Base-by-base conservation (phyloP, 192 early-diverging fungal genomes). In the Coemansia sp. region DNA sequence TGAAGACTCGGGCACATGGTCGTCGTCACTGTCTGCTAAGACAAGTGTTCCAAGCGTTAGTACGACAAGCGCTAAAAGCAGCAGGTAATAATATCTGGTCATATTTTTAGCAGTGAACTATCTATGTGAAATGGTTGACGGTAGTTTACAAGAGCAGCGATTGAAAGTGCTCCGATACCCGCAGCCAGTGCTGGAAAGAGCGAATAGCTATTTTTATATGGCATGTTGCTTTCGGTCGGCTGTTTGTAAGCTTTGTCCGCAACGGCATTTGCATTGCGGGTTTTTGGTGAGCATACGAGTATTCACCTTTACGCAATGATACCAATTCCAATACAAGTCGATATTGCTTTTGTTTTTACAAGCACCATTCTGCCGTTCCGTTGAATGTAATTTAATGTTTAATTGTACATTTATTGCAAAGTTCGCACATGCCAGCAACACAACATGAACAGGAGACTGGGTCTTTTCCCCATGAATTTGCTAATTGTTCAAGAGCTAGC, bases 11-110 rank as follows among this genome's bases (percentile, higher is more conserved):
- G 52, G 30, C 27, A n/a, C 17, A 54, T 54, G 7, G 30, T 33
- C 23, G 29, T 33, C 52, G 20, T 33, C 52, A 17, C 6, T 54
- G 28, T 25, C 23, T 54, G 52, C 52, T 17, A 33, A 30, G 52
- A 54, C 52, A 54, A 54, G 30, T 31, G 52, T 9, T 2, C 52
- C 30, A 20, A 54, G 52, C 17, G 52, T 30, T 1, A 54, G 30
- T 31, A 17, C 15, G 30, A 54, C 6, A 30, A 54, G 19, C 23
- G 52, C 52, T 33, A 54, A 8, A 54, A 54, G n/a, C 9, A 54
- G 30, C 30, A 54, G 17, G 17, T 54, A 30, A n/a, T 30, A 30
- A 33, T 20, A 4, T 19, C n/a, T 54, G 14, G 17, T 33, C 52
- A 54, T 54, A n/a, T 14, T 33, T 0, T 9, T 8, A 14, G n/a